Conservation (phyloP, 2,329 filamentous ascomycete genomes). For the Parastagonospora nodorum region DNA sequence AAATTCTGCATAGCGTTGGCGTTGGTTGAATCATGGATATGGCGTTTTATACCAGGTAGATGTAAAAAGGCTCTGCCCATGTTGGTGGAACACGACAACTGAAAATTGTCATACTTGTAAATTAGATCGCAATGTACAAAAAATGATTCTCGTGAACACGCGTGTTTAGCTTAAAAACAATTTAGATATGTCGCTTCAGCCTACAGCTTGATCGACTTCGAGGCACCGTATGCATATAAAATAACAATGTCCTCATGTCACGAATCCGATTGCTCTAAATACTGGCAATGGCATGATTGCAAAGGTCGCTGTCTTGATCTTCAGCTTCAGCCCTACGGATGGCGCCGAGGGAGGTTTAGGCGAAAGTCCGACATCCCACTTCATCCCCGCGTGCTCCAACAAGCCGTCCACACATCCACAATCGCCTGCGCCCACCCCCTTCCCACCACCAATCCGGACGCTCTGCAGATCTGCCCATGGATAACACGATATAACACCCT, state of each 20-base stretch:
- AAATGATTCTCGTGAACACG: no score
- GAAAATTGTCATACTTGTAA: neutral
- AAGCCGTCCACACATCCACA: slow-evolving; percentile 3
- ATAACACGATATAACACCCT: slow-evolving; percentile 19
- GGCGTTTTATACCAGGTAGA: slow-evolving; percentile 13
- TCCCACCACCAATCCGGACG: no score
- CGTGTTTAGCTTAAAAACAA: no score
- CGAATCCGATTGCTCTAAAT: no score
- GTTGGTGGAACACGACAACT: neutral
- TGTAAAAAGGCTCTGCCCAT: neutral
- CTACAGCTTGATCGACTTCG: no score
- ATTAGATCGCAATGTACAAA: neutral
- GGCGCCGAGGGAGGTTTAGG: slow-evolving; percentile 24
- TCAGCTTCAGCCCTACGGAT: neutral
- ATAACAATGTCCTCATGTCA: no score
- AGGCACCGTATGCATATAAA: no score
- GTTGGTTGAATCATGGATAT: slow-evolving; percentile 16
- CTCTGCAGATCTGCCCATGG: slow-evolving; percentile 24
- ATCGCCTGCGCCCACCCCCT: neutral
- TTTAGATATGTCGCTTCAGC: neutral
- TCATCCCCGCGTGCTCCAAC: slow-evolving; percentile 34
- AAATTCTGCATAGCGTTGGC: slow-evolving; percentile 37
- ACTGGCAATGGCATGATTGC: no score
- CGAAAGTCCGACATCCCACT: slow-evolving; percentile 33
- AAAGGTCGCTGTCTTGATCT: no score